phyloP scores from a whole-genome alignment of 768 basidiomycete species.

The Tylopilus plumbeoviolaceoides region DNA sequence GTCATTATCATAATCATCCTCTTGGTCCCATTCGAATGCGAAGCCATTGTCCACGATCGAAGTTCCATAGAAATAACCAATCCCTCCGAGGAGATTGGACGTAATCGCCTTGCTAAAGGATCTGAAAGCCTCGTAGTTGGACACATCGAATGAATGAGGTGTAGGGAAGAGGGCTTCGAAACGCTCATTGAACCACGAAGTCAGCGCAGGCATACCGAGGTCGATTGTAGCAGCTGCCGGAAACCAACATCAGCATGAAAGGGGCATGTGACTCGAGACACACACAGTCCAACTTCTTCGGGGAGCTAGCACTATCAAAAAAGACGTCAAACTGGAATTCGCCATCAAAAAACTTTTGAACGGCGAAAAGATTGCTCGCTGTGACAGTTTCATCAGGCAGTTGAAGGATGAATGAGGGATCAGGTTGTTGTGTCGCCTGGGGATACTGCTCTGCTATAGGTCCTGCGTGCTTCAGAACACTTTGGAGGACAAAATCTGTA shows the following conservation, averaged over 20 bases:
- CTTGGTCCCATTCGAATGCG: constrained; percentile 89
- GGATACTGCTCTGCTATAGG: constrained; percentile 53
- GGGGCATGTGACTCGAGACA: constrained; percentile 3
- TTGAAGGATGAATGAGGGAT: constrained; percentile 76
- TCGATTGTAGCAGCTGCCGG: constrained; percentile 58
- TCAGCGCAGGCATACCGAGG: constrained; percentile 63
- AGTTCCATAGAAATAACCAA: constrained; percentile 92
- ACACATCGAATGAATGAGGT: constrained; percentile 47
- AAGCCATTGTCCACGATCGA: constrained; percentile 85
- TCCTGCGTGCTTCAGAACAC: constrained; percentile 55
- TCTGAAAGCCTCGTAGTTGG: constrained; percentile 47
- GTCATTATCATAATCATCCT: constrained; percentile 40
- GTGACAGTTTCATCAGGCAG: constrained; percentile 70
- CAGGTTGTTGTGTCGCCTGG: constrained; percentile 48
- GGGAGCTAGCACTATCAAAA: constrained; percentile 73
- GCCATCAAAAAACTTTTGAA: constrained; percentile 84
- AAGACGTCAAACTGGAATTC: constrained; percentile 87
- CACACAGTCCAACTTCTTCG: constrained; percentile 63
- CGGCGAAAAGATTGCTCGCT: constrained; percentile 76
- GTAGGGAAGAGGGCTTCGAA: constrained; percentile 72
- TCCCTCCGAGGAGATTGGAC: constrained; percentile 86
- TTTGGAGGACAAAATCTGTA: constrained; percentile 60
- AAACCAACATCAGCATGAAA: not conserved
- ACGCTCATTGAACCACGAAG: constrained; percentile 54
- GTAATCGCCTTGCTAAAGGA: constrained; percentile 86